Evolutionary conservation across 2,329 filamentous ascomycete species (phyloP), one percentile per base, ranked within the genome.

Genomic region (Chaetoscypha palmicola): DNA sequence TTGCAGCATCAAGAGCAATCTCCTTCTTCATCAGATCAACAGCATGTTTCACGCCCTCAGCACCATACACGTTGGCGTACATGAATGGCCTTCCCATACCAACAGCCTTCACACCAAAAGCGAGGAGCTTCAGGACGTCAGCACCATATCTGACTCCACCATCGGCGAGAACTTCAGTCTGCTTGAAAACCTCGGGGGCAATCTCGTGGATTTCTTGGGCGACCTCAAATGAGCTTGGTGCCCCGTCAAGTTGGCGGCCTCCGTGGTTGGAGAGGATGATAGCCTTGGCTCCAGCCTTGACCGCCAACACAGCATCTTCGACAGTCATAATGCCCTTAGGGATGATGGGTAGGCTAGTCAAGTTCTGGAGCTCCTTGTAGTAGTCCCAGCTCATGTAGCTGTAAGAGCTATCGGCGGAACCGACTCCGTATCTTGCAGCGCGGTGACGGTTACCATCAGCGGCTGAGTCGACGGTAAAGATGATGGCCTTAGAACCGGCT

Each of bases 61-160:
- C 45, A 50, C 72, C 59, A 60, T 71, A 76, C 28, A 67, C 57
- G 51, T 74, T 73, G 38, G 69, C 65, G 54, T 67, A 76, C 68
- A 76, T 71, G 53, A 72, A 65, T 1, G 44, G 14, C 2, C 78
- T 60, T 0, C 78, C 78, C 1, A 82, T 64, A 45, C 79, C 78
- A 20, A 80, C 76, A 50, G 79, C 79, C 52, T 73, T 75, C 0
- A 77, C 78, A 3, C 78, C 77, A 8, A 81, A 60, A 1, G 76
- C 74, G 9, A 81, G 63, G 1, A 77, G 75, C 57, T 81, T 81
- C 56, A 77, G 68, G 7, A 80, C 68, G 54, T 81, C 77, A 14
- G 71, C 68, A 1, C 72, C 75, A 7, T 72, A 69, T 1, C 75
- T 65, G 1, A 81, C 63, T 2, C 78, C 77, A 1, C 72, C 77